These are phyloP conservation scores for Claviceps sp. DNA, from an alignment of 2,329 filamentous ascomycete species.

Conservation along the genomic window DNA sequence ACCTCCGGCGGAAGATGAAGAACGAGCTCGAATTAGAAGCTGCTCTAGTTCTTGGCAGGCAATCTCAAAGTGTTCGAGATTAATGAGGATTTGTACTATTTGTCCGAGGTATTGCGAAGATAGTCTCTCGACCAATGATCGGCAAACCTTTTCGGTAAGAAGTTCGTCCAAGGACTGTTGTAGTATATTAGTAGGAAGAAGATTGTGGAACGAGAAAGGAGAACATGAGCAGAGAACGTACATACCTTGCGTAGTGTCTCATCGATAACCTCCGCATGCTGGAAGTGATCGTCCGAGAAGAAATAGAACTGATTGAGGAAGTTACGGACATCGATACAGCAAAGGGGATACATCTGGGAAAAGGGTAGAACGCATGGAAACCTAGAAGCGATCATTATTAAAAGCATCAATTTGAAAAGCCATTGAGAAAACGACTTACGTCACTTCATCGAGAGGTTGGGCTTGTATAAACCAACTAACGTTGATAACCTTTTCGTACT, in stretches of 20 bases:
- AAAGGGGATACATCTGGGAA: conserved; percentile 96
- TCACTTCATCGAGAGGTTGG: conserved; percentile 59
- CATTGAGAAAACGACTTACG: conserved; percentile 32
- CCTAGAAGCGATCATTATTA: conserved; percentile 26
- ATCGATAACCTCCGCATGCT: conserved; percentile 80
- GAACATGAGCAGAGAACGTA: neutral
- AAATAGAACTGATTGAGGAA: conserved; percentile 98
- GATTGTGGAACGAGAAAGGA: neutral
- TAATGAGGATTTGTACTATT: conserved; percentile 96
- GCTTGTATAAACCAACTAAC: conserved; percentile 94
- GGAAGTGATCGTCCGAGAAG: conserved; percentile 92
- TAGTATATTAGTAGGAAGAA: neutral
- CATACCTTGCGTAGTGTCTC: conserved; percentile 67
- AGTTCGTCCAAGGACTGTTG: conserved; percentile 77
- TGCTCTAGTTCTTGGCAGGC: conserved; percentile 84
- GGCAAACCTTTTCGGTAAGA: conserved; percentile 84
- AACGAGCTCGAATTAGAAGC: conserved; percentile 71
- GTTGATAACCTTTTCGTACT: conserved; percentile 91
- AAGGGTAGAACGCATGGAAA: conserved; percentile 96
- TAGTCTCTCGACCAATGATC: conserved; percentile 74
- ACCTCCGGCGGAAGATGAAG: conserved; percentile 66
- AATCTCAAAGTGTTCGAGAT: conserved; percentile 90
- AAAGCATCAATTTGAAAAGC: conserved; percentile 3
- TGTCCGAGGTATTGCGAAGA: conserved; percentile 91
- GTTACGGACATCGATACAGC: conserved; percentile 95